Percentiles rank a stretch among this genome's conserved stretches.
These are phyloP conservation scores for Cladorrhinum sp. DNA, from an alignment of 2,329 filamentous ascomycete species.

Conservation along the genomic window DNA sequence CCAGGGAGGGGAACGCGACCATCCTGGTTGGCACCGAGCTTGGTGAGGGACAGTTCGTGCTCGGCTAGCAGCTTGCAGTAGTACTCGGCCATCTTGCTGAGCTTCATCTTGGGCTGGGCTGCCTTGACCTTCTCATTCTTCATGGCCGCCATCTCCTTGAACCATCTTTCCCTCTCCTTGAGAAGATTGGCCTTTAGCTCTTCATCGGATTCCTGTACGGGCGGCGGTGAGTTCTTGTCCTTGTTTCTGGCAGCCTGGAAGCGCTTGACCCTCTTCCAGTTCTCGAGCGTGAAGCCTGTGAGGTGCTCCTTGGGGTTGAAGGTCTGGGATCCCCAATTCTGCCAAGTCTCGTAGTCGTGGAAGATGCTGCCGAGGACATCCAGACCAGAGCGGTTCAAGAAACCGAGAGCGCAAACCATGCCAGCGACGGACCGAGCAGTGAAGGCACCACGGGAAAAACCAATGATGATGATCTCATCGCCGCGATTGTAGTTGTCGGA, in stretches of 20 bases:
- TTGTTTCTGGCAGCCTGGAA: background rate
- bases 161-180: background rate
- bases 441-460: conserved; percentile 38
- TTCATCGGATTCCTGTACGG: background rate
- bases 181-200: background rate
- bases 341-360: conserved; percentile 17
- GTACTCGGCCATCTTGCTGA: background rate
- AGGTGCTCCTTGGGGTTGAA: conserved; percentile 8
- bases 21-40: background rate
- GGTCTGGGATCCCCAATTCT: conserved; percentile 7
- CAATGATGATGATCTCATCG: conserved; percentile 36
- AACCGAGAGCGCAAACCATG: conserved; percentile 28
- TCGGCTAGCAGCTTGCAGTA: background rate
- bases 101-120: background rate
- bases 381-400: conserved; percentile 28
- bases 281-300: conserved; percentile 9
- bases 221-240: background rate
- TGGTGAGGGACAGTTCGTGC: background rate
- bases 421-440: conserved; percentile 36
- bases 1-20: background rate
- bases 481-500: conserved; percentile 36
- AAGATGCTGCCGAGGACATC: conserved; percentile 28
- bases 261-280: conserved; percentile 4
- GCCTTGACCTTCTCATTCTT: background rate
- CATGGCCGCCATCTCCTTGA: background rate